Evolutionary conservation across 192 early-diverging fungal species (phyloP), one percentile per base, ranked within the genome.

Genomic region (Chytriomyces hyalinus): DNA sequence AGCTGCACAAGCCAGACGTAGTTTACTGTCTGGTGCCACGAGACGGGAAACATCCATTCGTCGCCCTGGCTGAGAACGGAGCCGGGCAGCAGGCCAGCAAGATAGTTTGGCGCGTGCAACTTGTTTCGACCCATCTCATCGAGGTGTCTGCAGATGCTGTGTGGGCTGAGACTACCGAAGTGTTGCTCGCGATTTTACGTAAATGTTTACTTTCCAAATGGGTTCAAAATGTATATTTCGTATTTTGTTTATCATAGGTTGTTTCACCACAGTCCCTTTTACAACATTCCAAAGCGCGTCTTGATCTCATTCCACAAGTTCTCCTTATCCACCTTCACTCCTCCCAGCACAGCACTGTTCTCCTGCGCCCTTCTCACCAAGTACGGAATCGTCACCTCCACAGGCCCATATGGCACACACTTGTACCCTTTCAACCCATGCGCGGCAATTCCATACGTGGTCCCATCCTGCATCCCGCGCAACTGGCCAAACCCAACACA

Each of bases 321-420:
- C 43, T 65, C 68, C 61, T 53, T 71, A 62, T 83, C 82, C 4
- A 78, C 74, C 1, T 13, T 47, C 53, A 83, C 77, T 51, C 90
- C 89, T 7, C 87, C 88, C 48, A 95, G 79, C 0, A 97, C 87
- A 36, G 92, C 88, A 7, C 91, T 89, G 88, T 99, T 99, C 82
- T 99, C 97, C 84, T 95, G 93, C 47, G 95, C 97, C 24, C 97
- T 90, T 47, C 97, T 92, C 53, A 96, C 85, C 69, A 99, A 84
- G 78, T 96, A 99, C 6, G 97, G 96, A 80, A 99, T 94, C 53
- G 94, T 92, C 73, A 96, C 93, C 22, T 91, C 59, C 28, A 73
- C 72, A 22, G 72, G 60, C 7, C 72, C 72, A 63, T 73, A 73
- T 20, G 72, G 72, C 20, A 73, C 72, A 48, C 61, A 73, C 60